Evolutionary conservation across 345 rosid species (phyloP), one percentile per base, ranked within the genome.

Genomic region (Cardamine occulta): DNA sequence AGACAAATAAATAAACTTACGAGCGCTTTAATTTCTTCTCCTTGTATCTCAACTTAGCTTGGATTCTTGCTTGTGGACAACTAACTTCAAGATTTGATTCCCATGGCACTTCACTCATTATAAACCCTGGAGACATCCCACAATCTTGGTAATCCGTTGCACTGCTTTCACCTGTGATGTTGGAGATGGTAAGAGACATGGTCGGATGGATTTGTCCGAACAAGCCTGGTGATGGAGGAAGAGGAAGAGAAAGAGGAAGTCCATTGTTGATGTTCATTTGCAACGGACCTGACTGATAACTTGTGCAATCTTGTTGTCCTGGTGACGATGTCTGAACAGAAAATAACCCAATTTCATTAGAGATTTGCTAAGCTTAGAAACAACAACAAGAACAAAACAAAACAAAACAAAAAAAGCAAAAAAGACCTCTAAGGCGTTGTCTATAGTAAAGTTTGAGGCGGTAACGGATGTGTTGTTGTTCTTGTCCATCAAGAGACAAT

Each of bases 21-120:
- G 48, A 71, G 66, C 95, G 68, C 19, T 89, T 88, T 75, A 86
- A 82, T 85, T 88, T 93, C 82, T 91, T 88, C 74, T 91, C 96
- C 2, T 82, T 84, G 86, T 93, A 88, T 82, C 97, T 84, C 84
- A 89, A 82, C 86, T 89, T 91, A 19, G 97, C 97, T 61, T 82
- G 79, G 52, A 83, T 82, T 62, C 97, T 87, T 37, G 93, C 93
- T 74, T 85, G 90, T 26, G 91, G 91, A 75, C 83, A 76, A 59
- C 84, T 76, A 49, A 68, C 79, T 72, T 88, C 96, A 70, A 83
- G 68, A 67, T 73, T 85, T 6, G 92, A 79, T n/a, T 88, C 97
- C 97, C 98, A 93, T 15, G 90, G 91, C 0, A 94, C 75, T 63
- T 89, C 93, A 6, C 81, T 83, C 17, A 85, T 74, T 19, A 88